A percentile compares a stretch with the other conserved stretches of the same genome.
Conservation (phyloP, 2,329 filamentous ascomycete species). For the Penicillium sp. region DNA sequence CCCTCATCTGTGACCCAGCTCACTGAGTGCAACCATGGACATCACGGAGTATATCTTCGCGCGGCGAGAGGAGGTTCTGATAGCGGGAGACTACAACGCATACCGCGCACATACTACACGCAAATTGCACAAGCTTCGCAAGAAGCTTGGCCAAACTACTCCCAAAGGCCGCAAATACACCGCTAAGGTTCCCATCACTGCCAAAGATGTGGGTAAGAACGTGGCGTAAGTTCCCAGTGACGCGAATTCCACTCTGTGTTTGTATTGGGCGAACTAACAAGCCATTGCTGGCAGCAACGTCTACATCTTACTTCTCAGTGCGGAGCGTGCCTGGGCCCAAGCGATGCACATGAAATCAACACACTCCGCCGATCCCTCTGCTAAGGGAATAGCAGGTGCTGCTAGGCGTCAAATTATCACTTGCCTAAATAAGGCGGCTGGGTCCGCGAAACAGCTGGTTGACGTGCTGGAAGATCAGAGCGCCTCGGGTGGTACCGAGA, state of each 20-base stretch:
- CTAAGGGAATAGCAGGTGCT: slow-evolving; percentile 76
- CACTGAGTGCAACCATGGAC: slow-evolving; percentile 66
- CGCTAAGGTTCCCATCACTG: slow-evolving; percentile 70
- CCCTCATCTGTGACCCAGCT: slow-evolving; percentile 9
- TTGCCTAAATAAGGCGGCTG: slow-evolving; percentile 78
- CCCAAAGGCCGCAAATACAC: slow-evolving; percentile 86
- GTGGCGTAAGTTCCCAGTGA: slow-evolving; percentile 65
- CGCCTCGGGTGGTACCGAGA: slow-evolving; percentile 67
- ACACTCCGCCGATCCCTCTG: slow-evolving; percentile 73
- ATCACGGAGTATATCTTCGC: slow-evolving; percentile 84
- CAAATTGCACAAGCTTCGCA: slow-evolving; percentile 80
- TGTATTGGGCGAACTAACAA: neutral
- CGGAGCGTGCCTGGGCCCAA: slow-evolving; percentile 92
- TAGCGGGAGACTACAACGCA: slow-evolving; percentile 85
- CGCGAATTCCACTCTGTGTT: neutral
- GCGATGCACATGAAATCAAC: slow-evolving; percentile 92
- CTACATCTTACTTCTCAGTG: slow-evolving; percentile 78
- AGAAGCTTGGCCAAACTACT: slow-evolving; percentile 82
- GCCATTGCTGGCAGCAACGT: slow-evolving; percentile 62
- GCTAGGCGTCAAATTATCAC: slow-evolving; percentile 89
- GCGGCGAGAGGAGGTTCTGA: slow-evolving; percentile 79
- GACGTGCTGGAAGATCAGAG: slow-evolving; percentile 66
- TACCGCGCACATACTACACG: slow-evolving; percentile 82
- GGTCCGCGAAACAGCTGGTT: slow-evolving; percentile 71
- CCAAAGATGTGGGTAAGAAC: slow-evolving; percentile 75